phyloP scores from a whole-genome alignment of 805 yeast species.

The Sungouiella blattae region DNA sequence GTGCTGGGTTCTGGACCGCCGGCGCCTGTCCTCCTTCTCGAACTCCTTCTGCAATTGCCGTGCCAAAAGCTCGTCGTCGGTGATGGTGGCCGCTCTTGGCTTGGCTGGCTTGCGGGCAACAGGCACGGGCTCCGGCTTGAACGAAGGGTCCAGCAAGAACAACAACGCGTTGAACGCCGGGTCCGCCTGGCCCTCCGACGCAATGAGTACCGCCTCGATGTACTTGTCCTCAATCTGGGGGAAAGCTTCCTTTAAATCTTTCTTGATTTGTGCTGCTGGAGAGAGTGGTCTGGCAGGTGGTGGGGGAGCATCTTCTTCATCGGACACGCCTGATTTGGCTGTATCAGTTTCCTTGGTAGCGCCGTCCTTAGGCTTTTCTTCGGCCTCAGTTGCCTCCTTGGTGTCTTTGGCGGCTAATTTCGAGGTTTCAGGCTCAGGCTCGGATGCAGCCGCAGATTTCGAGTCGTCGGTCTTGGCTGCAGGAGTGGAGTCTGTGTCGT shows the following conservation, averaged over 20 bases:
- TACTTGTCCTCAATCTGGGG: conserved; percentile 71
- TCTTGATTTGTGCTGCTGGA: conserved; percentile 50
- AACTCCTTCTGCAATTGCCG: conserved; percentile 71
- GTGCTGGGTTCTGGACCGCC: conserved; percentile 15
- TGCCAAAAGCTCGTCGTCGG: conserved; percentile 80
- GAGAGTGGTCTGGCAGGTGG: conserved; percentile 57
- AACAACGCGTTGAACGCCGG: conserved; percentile 87
- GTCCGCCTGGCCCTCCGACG: conserved; percentile 76
- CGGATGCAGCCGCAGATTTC: conserved; percentile 3
- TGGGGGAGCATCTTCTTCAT: conserved; percentile 26
- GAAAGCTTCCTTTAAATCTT: conserved; percentile 78
- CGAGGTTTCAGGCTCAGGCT: conserved; percentile 1
- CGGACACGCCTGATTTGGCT: not conserved
- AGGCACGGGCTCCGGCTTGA: conserved; percentile 41
- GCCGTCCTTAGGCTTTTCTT: not conserved
- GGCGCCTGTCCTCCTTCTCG: conserved; percentile 37
- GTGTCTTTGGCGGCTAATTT: not conserved
- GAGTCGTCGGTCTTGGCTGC: not conserved
- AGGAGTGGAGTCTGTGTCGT: conserved; percentile 8
- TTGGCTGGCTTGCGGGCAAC: conserved; percentile 11
- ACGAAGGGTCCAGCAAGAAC: conserved; percentile 70
- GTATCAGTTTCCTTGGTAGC: conserved; percentile 4
- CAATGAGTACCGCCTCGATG: conserved; percentile 77
- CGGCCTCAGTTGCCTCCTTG: not conserved
- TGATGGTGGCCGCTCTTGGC: conserved; percentile 13